Conservation (phyloP, 352 stramenopile genomes). For the Globisporangium uncinulatum region DNA sequence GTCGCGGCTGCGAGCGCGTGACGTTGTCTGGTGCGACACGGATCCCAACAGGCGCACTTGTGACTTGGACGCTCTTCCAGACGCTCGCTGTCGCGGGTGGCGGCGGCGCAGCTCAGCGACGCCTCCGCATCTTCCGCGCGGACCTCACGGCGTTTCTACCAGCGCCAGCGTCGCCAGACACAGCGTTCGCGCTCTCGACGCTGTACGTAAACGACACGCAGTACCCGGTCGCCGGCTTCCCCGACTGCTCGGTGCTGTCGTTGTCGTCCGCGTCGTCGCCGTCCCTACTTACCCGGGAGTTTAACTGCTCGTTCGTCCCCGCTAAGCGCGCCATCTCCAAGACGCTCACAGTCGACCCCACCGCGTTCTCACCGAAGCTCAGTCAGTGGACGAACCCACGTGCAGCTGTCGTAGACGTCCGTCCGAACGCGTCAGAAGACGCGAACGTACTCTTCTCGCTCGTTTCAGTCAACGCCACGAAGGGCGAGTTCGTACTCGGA, state of each 20-base stretch:
- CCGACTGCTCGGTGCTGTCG: constrained; percentile 31
- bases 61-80: constrained; percentile 38
- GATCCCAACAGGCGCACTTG: constrained; percentile 19
- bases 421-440: constrained; percentile 19
- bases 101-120: constrained; percentile 7
- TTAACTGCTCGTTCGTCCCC: constrained; percentile 31
- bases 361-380: constrained; percentile 36
- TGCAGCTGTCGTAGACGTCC: constrained; percentile 26
- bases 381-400: constrained; percentile 30
- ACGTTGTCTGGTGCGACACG: constrained; percentile 40
- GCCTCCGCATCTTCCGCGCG: constrained; percentile 33
- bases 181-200: constrained; percentile 31
- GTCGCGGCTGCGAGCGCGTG: constrained; percentile 60
- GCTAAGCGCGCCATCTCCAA: constrained; percentile 11
- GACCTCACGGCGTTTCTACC: constrained; percentile 47
- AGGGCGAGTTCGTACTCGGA: constrained; percentile 23
- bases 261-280: not conserved
- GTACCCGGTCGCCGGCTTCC: constrained; percentile 49
- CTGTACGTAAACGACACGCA: constrained; percentile 45
- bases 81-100: constrained; percentile 18
- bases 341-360: constrained; percentile 25
- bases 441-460: constrained; percentile 44
- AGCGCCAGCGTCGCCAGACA: constrained; percentile 20
- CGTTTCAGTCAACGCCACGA: constrained; percentile 14
- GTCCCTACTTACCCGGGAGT: constrained; percentile 9